A percentile compares a stretch with the other conserved stretches of the same genome.
These are phyloP conservation scores for Anthostomella pinea DNA, from an alignment of 2,329 filamentous ascomycete species.

Conservation along the genomic window DNA sequence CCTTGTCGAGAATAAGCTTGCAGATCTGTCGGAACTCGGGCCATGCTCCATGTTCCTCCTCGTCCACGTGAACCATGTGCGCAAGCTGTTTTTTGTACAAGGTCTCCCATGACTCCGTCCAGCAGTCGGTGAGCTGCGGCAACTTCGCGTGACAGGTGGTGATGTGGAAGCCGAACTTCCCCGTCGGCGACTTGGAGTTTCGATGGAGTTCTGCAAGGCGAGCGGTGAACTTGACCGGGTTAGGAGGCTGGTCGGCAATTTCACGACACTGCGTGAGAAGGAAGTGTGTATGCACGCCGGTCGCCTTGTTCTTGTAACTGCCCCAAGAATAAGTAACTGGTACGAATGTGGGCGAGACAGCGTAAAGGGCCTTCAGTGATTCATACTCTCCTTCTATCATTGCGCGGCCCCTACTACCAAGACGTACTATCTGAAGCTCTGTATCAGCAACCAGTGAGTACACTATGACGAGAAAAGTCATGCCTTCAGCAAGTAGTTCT, in stretches of 20 bases:
- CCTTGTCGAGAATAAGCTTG: no score
- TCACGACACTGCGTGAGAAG: conserved; percentile 16
- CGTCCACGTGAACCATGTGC: no score
- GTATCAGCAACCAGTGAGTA: no score
- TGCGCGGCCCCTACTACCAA: no score
- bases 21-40: no score
- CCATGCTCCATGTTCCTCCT: no score
- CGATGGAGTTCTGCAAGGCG: conserved; percentile 25
- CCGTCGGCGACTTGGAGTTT: no score
- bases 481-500: no score
- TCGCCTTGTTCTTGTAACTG: conserved; percentile 8
- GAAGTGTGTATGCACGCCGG: conserved; percentile 21
- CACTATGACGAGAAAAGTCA: no score
- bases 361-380: conserved; percentile 17
- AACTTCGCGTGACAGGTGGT: conserved; percentile 16
- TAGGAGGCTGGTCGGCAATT: conserved; percentile 17
- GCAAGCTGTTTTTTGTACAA: conserved; percentile 19
- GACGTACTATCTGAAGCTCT: no score
- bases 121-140: conserved; percentile 15
- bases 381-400: conserved; percentile 24
- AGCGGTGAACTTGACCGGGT: conserved; percentile 13
- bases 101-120: conserved; percentile 20
- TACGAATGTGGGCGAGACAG: conserved; percentile 8
- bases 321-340: conserved; percentile 18
- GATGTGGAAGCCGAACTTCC: conserved; percentile 30